These are phyloP conservation scores for Cornus suecica DNA, from an alignment of 148 eudicot species.

Conservation along the genomic window DNA sequence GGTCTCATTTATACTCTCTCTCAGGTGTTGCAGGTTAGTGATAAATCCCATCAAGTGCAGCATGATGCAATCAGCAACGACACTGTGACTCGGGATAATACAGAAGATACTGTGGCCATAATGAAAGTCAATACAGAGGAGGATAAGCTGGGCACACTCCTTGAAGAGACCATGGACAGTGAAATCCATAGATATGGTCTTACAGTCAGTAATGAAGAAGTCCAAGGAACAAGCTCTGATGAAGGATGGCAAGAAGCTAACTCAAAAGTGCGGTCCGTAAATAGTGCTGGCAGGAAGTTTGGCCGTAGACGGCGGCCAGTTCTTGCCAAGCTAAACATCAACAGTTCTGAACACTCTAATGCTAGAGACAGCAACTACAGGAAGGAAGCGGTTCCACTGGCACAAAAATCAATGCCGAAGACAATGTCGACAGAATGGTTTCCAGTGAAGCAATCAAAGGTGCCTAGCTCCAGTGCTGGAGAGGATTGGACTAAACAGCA, in stretches of 20 bases:
- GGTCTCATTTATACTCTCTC: conserved; percentile 15
- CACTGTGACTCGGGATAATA: conserved; percentile 22
- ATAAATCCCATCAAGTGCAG: conserved; percentile 36
- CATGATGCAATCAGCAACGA: conserved; percentile 30
- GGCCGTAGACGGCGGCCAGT: conserved; percentile 57
- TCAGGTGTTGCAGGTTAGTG: conserved; percentile 60
- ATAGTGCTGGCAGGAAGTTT: conserved; percentile 40
- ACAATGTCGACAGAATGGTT: conserved; percentile 31
- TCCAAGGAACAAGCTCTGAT: conserved; percentile 54
- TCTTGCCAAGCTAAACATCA: conserved; percentile 65
- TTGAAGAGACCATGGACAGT: conserved; percentile 30
- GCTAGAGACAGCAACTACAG: conserved; percentile 42
- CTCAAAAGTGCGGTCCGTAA: conserved; percentile 61
- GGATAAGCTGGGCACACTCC: conserved; percentile 21
- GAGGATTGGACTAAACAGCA: background rate
- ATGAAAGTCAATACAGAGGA: conserved; percentile 23
- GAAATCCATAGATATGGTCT: conserved; percentile 30
- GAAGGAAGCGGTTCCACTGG: conserved; percentile 35
- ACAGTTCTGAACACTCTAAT: conserved; percentile 30
- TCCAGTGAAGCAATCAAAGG: conserved; percentile 42
- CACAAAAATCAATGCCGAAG: conserved; percentile 39
- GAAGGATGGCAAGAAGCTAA: conserved; percentile 99
- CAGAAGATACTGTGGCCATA: conserved; percentile 20
- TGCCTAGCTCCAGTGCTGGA: conserved; percentile 22
- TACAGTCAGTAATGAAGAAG: conserved; percentile 28